phyloP scores from a whole-genome alignment of 75 land plant species.

The Adiantum capillusveneris region DNA sequence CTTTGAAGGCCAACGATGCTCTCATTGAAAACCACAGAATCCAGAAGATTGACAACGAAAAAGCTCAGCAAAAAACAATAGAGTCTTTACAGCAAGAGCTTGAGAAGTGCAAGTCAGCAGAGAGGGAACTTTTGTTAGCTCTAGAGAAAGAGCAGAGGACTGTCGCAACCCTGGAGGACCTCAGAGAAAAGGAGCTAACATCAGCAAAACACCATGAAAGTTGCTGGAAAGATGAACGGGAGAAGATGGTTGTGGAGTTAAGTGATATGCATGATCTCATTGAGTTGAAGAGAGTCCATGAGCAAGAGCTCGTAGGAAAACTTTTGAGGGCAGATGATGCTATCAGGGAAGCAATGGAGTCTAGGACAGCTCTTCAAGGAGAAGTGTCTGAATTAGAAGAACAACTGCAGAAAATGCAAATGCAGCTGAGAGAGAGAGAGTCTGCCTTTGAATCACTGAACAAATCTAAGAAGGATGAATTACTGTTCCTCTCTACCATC shows the following conservation, averaged over 20 bases:
- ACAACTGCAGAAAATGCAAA: neutral
- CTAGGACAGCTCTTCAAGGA: neutral
- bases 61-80: neutral
- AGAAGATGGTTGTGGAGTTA: neutral
- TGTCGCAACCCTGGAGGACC: neutral
- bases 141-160: neutral
- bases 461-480: neutral
- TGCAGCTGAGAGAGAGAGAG: conserved; percentile 2
- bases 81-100: neutral
- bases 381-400: neutral
- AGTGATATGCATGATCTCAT: neutral
- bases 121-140: neutral
- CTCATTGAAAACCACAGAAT: neutral
- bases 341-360: neutral
- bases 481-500: neutral
- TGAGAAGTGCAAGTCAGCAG: neutral
- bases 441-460: neutral
- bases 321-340: neutral
- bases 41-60: neutral
- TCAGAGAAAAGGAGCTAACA: neutral
- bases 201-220: neutral
- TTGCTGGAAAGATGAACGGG: neutral
- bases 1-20: neutral
- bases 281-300: neutral
- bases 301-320: neutral